These are phyloP conservation scores for Chalciporus piperatus DNA, from an alignment of 768 basidiomycete species.

Conservation along the genomic window DNA sequence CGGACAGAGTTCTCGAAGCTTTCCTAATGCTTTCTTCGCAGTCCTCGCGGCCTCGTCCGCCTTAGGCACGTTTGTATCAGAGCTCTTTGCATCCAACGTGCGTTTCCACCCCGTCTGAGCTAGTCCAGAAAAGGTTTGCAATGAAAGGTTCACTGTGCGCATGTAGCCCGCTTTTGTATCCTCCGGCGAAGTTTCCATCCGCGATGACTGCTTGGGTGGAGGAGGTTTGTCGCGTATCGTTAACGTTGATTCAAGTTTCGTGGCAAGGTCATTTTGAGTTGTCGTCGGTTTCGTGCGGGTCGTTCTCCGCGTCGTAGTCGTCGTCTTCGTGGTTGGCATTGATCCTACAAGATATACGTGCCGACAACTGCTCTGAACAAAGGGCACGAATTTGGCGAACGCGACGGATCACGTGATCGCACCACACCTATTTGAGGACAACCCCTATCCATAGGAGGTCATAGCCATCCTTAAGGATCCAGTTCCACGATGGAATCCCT, in stretches of 20 bases:
- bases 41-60: slow-evolving; percentile 31
- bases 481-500: not conserved
- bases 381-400: not conserved
- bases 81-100: slow-evolving; percentile 24
- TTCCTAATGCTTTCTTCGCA: slow-evolving; percentile 43
- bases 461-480: not conserved
- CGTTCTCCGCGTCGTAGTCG: slow-evolving; percentile 5
- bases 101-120: slow-evolving; percentile 63
- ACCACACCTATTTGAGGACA: not conserved
- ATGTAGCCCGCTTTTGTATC: slow-evolving; percentile 48
- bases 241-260: slow-evolving; percentile 27
- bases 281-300: slow-evolving; percentile 13
- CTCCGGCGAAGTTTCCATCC: not conserved
- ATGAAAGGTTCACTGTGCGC: slow-evolving; percentile 60
- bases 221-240: slow-evolving; percentile 22
- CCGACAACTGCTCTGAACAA: not conserved
- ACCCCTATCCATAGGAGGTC: not conserved
- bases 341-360: not conserved
- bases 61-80: slow-evolving; percentile 31
- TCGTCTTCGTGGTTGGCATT: slow-evolving; percentile 14
- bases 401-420: slow-evolving; percentile 16
- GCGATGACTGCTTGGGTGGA: slow-evolving; percentile 30
- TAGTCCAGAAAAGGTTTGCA: slow-evolving; percentile 52
- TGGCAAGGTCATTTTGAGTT: not conserved
- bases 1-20: slow-evolving; percentile 44